Base-by-base conservation (phyloP, 495 filamentous ascomycete genomes). In the Aspergillus nidulans region DNA sequence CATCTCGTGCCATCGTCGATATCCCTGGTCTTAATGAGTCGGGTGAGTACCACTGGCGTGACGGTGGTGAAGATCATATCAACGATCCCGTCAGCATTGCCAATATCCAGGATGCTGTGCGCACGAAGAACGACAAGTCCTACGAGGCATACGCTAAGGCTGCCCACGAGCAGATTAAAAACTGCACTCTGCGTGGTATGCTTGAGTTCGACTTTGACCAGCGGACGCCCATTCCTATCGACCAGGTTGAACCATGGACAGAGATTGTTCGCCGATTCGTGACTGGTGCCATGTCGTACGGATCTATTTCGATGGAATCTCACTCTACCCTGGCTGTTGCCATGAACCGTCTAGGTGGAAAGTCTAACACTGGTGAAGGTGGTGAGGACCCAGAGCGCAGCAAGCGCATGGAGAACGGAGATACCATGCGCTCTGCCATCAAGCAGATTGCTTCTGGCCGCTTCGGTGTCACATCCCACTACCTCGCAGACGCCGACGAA, bases 251-350 rank as follows among this genome's bases (percentile, higher is more conserved):
- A 70, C 90, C 95, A 6, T 99, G 94, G 94, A 97, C 94, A 8
- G 92, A 97, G 63, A 97, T 99, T 59, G 95, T 97, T 25, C 91
- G 94, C 40, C 87, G 94, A 49, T 97, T 97, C 71, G 92, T 91
- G 63, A 99, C 94, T n/a, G 94, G 94, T 63, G 94, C 94, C 58
- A 99, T 99, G 94, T 99, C 94, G 16, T 99, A 99, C 66, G 94
- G 94, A 41, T 99, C 94, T 23, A 99, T 99, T 63, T 97, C 95
- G 26, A 96, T 97, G 91, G 95, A 99, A 68, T 91, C 94, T 43
- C 94, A 99, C 78, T 99, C 94, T 19, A 97, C 94, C 4, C 76
- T 99, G 25, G 94, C 94, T 59, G 85, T 99, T 50, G 94, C 94
- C 41, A 97, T 99, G 95, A 99, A 99, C 72, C 80, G 94, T 48